Percentiles rank a stretch among this genome's conserved stretches.
phyloP scores from a whole-genome alignment of 2,329 filamentous ascomycete genomes.

The Emmonsiellopsis sp. region DNA sequence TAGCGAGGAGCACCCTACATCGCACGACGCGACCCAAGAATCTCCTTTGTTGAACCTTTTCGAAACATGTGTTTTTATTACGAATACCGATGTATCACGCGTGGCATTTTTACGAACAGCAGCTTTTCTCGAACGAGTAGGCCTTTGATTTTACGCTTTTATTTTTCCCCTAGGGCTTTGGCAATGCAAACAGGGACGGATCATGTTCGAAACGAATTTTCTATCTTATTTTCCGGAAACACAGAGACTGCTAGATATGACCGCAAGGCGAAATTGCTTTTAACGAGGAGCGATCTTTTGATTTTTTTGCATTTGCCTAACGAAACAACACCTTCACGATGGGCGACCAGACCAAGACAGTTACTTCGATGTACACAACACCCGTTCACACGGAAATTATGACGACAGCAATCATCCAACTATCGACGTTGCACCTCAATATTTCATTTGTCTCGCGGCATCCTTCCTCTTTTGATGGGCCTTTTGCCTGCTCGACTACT shows the following conservation, averaged over 20 bases:
- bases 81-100: no score
- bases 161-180: slow-evolving; percentile 6
- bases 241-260: slow-evolving; percentile 2
- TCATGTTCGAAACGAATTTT: background rate
- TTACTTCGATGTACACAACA: background rate
- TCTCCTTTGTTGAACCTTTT: slow-evolving; percentile 13
- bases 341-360: background rate
- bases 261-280: background rate
- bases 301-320: background rate
- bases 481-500: background rate
- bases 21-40: slow-evolving; percentile 3
- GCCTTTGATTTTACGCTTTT: slow-evolving; percentile 22
- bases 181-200: background rate
- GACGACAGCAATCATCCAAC: slow-evolving; percentile 5
- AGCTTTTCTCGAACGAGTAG: background rate
- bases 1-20: slow-evolving; percentile 5
- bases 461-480: background rate
- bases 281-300: background rate
- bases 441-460: slow-evolving; percentile 1
- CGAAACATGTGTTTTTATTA: background rate
- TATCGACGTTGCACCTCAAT: slow-evolving; percentile 9
- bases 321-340: background rate
- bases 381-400: slow-evolving; percentile 9
- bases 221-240: slow-evolving; percentile 16
- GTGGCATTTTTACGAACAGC: slow-evolving; percentile 18